Evolutionary conservation across 139 green algal genomes (phyloP).

Genomic region (Raphidocelis subcapitata): DNA sequence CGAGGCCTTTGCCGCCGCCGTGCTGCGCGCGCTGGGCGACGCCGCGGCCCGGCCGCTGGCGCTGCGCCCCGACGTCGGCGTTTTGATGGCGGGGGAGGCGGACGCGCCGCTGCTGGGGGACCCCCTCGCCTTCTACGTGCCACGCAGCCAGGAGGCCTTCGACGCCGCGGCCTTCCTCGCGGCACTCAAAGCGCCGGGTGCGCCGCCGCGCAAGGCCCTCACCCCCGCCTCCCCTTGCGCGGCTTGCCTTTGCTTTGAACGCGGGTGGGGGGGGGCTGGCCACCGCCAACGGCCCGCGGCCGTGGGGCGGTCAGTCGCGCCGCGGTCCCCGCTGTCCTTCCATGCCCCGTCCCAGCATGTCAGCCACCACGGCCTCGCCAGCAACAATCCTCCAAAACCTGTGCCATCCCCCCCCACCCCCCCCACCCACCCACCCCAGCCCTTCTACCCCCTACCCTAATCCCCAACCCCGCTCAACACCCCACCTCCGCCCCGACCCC

Average conservation of each 20-base stretch:
- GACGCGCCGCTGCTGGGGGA: slow-evolving; percentile 50
- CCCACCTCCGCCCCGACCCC: neutral
- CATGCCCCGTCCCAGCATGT: no score
- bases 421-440: neutral
- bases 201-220: no score
- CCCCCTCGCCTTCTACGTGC: slow-evolving; percentile 48
- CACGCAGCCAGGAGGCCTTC: slow-evolving; percentile 9
- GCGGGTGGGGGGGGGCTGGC: no score
- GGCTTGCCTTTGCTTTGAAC: no score
- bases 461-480: neutral
- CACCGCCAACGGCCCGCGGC: no score
- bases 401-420: no score
- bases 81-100: slow-evolving; percentile 64
- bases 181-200: slow-evolving; percentile 17
- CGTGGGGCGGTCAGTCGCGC: no score
- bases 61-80: slow-evolving; percentile 14
- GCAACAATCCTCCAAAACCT: no score
- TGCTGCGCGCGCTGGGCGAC: slow-evolving; percentile 6
- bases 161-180: neutral
- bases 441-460: neutral
- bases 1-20: slow-evolving; percentile 45
- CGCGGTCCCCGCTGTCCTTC: no score
- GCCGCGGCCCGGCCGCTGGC: slow-evolving; percentile 17
- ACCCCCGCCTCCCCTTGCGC: no score
- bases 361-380: no score